A percentile compares a stretch with the other conserved stretches of the same genome.
These are phyloP conservation scores for Cyclocybe aegerita DNA, from an alignment of 768 basidiomycete genomes.

Conservation along the genomic window DNA sequence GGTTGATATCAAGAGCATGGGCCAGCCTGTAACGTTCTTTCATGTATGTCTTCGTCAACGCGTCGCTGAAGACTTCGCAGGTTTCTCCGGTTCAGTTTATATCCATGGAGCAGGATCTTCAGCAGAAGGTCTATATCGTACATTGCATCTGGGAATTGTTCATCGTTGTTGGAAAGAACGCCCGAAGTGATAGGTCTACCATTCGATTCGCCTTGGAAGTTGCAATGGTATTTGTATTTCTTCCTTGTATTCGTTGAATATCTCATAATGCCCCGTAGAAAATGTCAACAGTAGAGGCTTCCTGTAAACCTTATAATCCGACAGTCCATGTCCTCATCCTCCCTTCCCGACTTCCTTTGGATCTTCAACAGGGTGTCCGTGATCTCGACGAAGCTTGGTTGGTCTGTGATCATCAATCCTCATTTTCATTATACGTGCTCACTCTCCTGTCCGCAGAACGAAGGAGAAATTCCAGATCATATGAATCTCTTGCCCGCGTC, in stretches of 20 bases:
- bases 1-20: slow-evolving; percentile 39
- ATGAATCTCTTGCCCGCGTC: slow-evolving; percentile 69
- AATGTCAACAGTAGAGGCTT: slow-evolving; percentile 50
- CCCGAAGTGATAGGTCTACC: slow-evolving; percentile 56
- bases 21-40: slow-evolving; percentile 38
- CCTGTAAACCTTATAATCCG: slow-evolving; percentile 64
- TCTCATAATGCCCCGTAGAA: slow-evolving; percentile 34
- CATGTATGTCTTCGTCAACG: background rate
- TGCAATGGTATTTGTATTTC: slow-evolving; percentile 46
- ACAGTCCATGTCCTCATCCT: slow-evolving; percentile 72
- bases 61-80: slow-evolving; percentile 31
- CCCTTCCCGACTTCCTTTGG: slow-evolving; percentile 73
- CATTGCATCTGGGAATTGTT: slow-evolving; percentile 84
- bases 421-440: slow-evolving; percentile 1
- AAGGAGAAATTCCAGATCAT: slow-evolving; percentile 62
- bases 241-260: background rate
- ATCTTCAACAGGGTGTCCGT: slow-evolving; percentile 66
- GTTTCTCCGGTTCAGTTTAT: slow-evolving; percentile 45
- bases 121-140: slow-evolving; percentile 58
- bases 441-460: slow-evolving; percentile 35
- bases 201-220: slow-evolving; percentile 62
- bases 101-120: slow-evolving; percentile 33
- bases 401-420: slow-evolving; percentile 37
- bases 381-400: slow-evolving; percentile 62
- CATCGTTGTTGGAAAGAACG: slow-evolving; percentile 65